phyloP scores from a whole-genome alignment of 805 yeast genomes.

The Cyberlindnera maclurae region DNA sequence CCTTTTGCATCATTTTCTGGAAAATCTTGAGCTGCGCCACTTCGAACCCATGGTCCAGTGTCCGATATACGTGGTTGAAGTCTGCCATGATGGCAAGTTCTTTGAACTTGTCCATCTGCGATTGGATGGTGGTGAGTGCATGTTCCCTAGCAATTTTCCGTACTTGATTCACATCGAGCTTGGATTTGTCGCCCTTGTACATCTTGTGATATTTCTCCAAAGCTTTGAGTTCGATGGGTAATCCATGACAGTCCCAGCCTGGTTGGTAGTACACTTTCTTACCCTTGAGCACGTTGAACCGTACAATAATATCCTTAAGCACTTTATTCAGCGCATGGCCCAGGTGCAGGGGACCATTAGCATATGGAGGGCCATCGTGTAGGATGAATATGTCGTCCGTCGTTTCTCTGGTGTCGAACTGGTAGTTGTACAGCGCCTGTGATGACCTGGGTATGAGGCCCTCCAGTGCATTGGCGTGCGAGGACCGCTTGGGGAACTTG shows the following conservation, averaged over 20 bases:
- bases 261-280: slow-evolving; percentile 67
- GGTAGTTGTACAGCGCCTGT: slow-evolving; percentile 60
- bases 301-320: slow-evolving; percentile 74
- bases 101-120: slow-evolving; percentile 58
- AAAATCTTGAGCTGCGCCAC: slow-evolving; percentile 68
- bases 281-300: slow-evolving; percentile 61
- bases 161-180: slow-evolving; percentile 42
- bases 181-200: slow-evolving; percentile 27
- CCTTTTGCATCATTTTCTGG: slow-evolving; percentile 51
- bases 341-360: slow-evolving; percentile 87
- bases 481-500: slow-evolving; percentile 55
- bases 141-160: slow-evolving; percentile 60
- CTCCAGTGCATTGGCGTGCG: slow-evolving; percentile 34
- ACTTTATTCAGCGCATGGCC: slow-evolving; percentile 92
- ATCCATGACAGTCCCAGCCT: slow-evolving; percentile 99
- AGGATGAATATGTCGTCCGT: slow-evolving; percentile 48
- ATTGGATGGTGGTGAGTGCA: slow-evolving; percentile 59
- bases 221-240: slow-evolving; percentile 92
- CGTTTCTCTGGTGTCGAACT: slow-evolving; percentile 27
- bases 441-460: slow-evolving; percentile 47
- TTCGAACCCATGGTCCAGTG: slow-evolving; percentile 68
- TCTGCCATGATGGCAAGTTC: slow-evolving; percentile 79
- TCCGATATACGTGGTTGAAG: slow-evolving; percentile 65
- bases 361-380: slow-evolving; percentile 99
- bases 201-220: slow-evolving; percentile 37